Evolutionary conservation across 148 eudicot species (phyloP).

Genomic region (Nyssa sinensis): DNA sequence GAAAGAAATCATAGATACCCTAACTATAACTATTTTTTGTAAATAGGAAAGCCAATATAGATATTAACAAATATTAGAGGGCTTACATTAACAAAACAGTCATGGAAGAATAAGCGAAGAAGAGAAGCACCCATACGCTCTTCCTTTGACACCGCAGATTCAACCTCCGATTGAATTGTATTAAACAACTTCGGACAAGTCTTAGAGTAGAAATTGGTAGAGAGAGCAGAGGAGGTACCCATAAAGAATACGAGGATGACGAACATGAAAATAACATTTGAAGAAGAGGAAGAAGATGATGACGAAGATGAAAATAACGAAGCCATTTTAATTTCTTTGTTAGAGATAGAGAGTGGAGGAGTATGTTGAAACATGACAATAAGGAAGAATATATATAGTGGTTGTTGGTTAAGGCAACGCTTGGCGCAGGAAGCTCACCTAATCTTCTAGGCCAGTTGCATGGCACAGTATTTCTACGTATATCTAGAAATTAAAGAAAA

Average conservation of each 20-base stretch:
- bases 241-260: conserved; percentile 5
- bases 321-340: conserved; percentile 15
- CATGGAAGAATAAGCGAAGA: conserved; percentile 46
- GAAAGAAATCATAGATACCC: no score
- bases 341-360: not conserved
- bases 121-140: conserved; percentile 50
- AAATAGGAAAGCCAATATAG: no score
- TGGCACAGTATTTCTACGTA: not conserved
- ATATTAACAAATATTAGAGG: no score
- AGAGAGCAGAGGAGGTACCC: conserved; percentile 17
- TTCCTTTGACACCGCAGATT: conserved; percentile 39
- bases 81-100: conserved; percentile 42
- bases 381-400: conserved; percentile 1
- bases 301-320: no score
- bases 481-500: not conserved
- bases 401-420: not conserved
- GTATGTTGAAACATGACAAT: not conserved
- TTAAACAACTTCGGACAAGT: conserved; percentile 19
- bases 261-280: not conserved
- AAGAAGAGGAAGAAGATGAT: not conserved
- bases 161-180: not conserved
- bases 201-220: conserved; percentile 19
- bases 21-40: no score
- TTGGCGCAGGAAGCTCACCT: conserved; percentile 21
- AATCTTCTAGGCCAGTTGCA: conserved; percentile 16